Percentiles rank a stretch among this genome's conserved stretches.
Evolutionary conservation across 306 rosid genomes (phyloP).

Genomic region (Sicyos edulis): DNA sequence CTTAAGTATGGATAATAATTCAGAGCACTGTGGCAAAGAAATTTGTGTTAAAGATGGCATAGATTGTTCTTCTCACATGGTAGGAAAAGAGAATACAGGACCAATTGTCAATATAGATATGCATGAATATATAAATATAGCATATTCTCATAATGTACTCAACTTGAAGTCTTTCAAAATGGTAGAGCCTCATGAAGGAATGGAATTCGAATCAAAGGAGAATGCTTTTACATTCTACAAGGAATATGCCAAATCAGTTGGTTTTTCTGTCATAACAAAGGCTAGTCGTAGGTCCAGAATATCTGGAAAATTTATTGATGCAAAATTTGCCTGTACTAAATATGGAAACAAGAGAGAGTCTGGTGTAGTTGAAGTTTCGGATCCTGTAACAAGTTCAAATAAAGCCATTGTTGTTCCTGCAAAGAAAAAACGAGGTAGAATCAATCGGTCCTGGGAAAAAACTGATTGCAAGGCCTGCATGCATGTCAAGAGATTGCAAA

Average conservation of each 20-base stretch:
- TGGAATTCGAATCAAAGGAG: conserved; percentile 50
- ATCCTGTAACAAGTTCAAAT: conserved; percentile 23
- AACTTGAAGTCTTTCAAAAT: conserved; percentile 26
- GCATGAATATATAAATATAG: conserved; percentile 9
- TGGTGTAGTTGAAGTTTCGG: conserved; percentile 21
- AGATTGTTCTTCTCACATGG: conserved; percentile 11
- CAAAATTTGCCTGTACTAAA: conserved; percentile 44
- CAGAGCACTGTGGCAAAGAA: conserved; percentile 19
- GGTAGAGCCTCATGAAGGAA: conserved; percentile 31
- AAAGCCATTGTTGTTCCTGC: conserved; percentile 19
- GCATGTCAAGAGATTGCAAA: conserved; percentile 44
- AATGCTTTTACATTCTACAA: conserved; percentile 38
- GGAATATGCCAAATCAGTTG: conserved; percentile 43
- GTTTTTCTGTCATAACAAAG: conserved; percentile 34
- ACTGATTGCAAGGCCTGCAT: conserved; percentile 42
- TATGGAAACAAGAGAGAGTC: conserved; percentile 36
- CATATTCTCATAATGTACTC: conserved; percentile 24
- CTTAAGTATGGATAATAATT: conserved; percentile 18
- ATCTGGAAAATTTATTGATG: conserved; percentile 47
- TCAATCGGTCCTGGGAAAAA: conserved; percentile 35
- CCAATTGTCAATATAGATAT: conserved; percentile 14
- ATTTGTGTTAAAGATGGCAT: neutral
- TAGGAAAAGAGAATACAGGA: conserved; percentile 23
- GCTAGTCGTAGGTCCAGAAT: conserved; percentile 45
- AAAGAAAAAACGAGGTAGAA: conserved; percentile 39